A percentile compares a stretch with the other conserved stretches of the same genome.
Evolutionary conservation across 2,329 filamentous ascomycete genomes (phyloP).

Genomic region (Mollisia scopiformis): DNA sequence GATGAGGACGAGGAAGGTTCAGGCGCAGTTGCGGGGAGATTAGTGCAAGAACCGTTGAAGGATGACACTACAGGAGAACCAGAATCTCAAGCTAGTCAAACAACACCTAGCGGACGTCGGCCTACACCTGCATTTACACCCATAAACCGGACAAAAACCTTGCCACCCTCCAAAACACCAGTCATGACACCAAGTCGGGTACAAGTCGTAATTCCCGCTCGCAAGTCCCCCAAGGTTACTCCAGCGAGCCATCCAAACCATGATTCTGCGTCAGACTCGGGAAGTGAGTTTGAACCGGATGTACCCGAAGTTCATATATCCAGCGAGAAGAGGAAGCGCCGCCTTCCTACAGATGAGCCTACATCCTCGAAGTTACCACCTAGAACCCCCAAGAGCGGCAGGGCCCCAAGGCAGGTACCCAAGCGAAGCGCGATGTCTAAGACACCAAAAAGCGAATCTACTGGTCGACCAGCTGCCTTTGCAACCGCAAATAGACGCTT

Average conservation of each 20-base stretch:
- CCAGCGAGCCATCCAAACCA: neutral
- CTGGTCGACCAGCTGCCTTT: neutral
- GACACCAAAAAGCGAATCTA: neutral
- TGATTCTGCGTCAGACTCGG: neutral
- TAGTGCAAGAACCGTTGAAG: neutral
- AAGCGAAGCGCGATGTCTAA: neutral
- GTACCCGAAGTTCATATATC: conserved; percentile 8
- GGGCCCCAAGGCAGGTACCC: neutral
- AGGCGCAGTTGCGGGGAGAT: neutral
- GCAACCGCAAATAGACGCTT: conserved; percentile 2
- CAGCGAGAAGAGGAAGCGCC: conserved; percentile 24
- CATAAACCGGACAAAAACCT: conserved; percentile 5
- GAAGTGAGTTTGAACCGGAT: conserved; percentile 3
- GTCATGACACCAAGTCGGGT: neutral
- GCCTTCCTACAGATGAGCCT: conserved; percentile 21
- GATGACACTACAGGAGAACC: neutral
- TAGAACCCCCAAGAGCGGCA: neutral
- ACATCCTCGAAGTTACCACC: no score
- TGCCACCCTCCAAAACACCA: neutral
- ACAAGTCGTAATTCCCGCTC: neutral
- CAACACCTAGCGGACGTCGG: neutral
- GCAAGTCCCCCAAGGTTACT: neutral
- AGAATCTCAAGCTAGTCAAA: neutral
- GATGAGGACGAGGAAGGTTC: neutral
- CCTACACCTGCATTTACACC: conserved; percentile 15